phyloP scores from a whole-genome alignment of 1,284 basidiomycete species.

The Apiotrichum mycotoxinovorans region DNA sequence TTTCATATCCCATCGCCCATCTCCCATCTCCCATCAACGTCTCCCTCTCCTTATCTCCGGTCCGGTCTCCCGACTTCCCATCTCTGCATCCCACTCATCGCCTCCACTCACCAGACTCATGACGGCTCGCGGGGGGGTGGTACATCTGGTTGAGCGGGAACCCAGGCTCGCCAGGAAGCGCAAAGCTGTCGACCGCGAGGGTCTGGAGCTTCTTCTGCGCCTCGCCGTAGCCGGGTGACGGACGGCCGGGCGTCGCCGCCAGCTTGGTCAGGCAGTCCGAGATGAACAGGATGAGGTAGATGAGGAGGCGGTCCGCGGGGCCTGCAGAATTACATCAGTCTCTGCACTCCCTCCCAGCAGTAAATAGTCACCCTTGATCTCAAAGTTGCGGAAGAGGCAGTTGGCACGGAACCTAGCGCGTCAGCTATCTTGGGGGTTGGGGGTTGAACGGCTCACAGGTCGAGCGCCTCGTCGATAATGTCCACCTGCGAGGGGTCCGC shows the following conservation, averaged over 20 bases:
- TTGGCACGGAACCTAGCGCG: slow-evolving; percentile 86
- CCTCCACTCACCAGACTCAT: slow-evolving; percentile 69
- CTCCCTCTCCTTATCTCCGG: neutral
- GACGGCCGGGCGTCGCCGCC: slow-evolving; percentile 54
- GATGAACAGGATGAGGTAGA: slow-evolving; percentile 96
- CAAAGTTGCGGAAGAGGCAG: slow-evolving; percentile 98
- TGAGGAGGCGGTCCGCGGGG: slow-evolving; percentile 89
- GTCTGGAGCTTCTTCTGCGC: slow-evolving; percentile 86
- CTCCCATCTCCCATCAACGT: neutral
- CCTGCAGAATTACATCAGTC: slow-evolving; percentile 44
- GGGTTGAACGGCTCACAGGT: slow-evolving; percentile 56
- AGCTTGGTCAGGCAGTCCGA: slow-evolving; percentile 95
- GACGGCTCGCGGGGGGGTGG: slow-evolving; percentile 68
- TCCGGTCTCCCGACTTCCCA: too few relatives aligned
- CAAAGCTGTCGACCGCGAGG: slow-evolving; percentile 84
- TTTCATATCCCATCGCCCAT: too few relatives aligned
- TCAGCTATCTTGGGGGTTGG: neutral
- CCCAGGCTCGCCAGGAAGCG: slow-evolving; percentile 91
- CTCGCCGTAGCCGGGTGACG: slow-evolving; percentile 69
- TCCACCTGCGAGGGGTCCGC: slow-evolving; percentile 77
- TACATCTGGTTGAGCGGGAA: slow-evolving; percentile 94
- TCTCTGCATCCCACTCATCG: too few relatives aligned
- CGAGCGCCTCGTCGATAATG: slow-evolving; percentile 93
- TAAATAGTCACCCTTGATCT: slow-evolving; percentile 76
- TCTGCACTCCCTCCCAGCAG: neutral